Evolutionary conservation across 768 basidiomycete species (phyloP), one percentile per base, ranked within the genome.

Genomic region (Psilocybe tampanensis): DNA sequence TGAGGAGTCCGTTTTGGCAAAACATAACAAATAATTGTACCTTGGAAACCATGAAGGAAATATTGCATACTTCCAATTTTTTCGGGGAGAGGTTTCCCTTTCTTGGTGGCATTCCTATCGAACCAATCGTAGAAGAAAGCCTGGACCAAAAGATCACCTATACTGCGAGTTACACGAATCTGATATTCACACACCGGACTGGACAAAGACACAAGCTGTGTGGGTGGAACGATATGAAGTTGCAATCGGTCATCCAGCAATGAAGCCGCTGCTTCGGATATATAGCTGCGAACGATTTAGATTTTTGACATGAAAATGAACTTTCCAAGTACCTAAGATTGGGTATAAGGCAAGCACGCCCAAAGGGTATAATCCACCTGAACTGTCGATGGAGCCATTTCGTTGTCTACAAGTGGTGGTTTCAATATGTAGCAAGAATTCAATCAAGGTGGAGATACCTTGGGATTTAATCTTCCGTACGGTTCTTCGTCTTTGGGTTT

Each of bases 51-150:
- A 61, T 92, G 84, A 65, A 95, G 73, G 72, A 96, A 95, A 53
- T 85, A 86, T 66, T 96, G 94, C 85, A 94, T 88, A 64, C 89
- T 92, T 8, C 94, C 94, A 48, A 94, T 88, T 74, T 96, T 96
- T 57, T 90, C 91, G 21, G 92, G 92, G 18, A 95, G 70, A 1
- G 82, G 80, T 66, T 93, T 92, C 6, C 90, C 91, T 64, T 94
- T 93, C 74, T 92, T 94, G 9, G 81, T 81, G 3, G 84, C 90
- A 66, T 75, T 90, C 56, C 92, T 79, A 64, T 95, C 94, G 24
- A 94, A 74, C 92, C 92, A 95, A 65, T 94, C 91, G 63, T 95
- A 96, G 71, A 91, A 96, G 72, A 96, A 96, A 5, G 92, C 90
- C 85, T 93, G 61, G 19, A 36, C 18, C 44, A 9, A 47, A 22